These are phyloP conservation scores for Coix lacrymajobi DNA, from an alignment of 176 grass and related monocot species.

Conservation along the genomic window DNA sequence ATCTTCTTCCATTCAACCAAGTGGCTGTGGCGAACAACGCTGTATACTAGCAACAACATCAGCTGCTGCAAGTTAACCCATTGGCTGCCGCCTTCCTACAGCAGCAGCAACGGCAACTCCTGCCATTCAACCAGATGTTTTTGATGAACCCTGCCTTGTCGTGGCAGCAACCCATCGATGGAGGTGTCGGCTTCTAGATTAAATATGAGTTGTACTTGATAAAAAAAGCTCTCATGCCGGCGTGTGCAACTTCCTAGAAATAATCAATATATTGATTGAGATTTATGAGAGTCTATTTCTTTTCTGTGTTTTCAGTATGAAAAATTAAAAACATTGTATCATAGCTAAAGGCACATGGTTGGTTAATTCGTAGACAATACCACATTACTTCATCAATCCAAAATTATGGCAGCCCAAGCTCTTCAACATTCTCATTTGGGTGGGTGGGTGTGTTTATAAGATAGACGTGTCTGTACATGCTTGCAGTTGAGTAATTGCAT, in stretches of 20 bases:
- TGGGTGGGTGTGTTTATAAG: background rate
- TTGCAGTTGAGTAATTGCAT: too few relatives aligned
- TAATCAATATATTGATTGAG: background rate
- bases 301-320: background rate
- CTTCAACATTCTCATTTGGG: background rate
- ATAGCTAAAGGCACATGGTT: background rate
- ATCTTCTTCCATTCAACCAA: too few relatives aligned
- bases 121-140: too few relatives aligned
- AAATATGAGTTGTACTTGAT: background rate
- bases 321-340: background rate
- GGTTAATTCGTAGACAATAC: background rate
- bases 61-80: background rate
- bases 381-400: background rate
- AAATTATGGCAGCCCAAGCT: background rate
- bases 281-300: background rate
- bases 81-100: too few relatives aligned
- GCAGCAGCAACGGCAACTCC: too few relatives aligned
- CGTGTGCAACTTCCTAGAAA: background rate
- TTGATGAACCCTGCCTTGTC: too few relatives aligned
- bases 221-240: background rate
- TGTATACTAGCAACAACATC: background rate
- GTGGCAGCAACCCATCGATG: background rate
- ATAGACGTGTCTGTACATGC: too few relatives aligned
- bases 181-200: background rate
- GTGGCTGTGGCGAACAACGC: background rate